phyloP scores from a whole-genome alignment of 352 stramenopile genomes.

The Pythium vanterpoolii region DNA sequence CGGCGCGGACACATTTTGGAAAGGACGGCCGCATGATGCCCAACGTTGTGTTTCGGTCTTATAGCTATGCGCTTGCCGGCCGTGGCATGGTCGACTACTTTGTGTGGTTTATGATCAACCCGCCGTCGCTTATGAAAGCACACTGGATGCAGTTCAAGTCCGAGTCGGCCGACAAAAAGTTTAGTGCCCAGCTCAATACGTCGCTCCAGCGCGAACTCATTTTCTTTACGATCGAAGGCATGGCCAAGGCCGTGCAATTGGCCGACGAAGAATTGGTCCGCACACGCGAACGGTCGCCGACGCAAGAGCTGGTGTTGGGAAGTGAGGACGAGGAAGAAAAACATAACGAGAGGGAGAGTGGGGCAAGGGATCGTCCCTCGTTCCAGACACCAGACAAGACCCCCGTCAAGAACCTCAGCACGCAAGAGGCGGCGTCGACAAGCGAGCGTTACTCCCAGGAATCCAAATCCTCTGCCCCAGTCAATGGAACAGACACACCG shows the following conservation, averaged over 20 bases:
- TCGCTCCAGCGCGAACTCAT: constrained; percentile 86
- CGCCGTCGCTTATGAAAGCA: constrained; percentile 40
- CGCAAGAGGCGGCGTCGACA: neutral
- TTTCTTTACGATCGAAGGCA: constrained; percentile 88
- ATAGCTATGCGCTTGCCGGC: constrained; percentile 62
- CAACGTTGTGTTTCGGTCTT: constrained; percentile 60
- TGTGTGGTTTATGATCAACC: constrained; percentile 87
- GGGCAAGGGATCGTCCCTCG: neutral
- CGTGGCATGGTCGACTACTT: constrained; percentile 75
- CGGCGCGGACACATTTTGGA: constrained; percentile 44
- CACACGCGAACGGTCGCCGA: constrained; percentile 42
- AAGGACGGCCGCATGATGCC: constrained; percentile 33
- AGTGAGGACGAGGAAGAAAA: constrained; percentile 15
- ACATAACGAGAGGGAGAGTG: constrained; percentile 1
- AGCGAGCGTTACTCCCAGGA: neutral
- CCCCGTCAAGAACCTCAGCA: constrained; percentile 18
- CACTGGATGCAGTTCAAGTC: constrained; percentile 75
- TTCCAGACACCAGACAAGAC: constrained; percentile 11
- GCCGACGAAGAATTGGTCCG: constrained; percentile 61
- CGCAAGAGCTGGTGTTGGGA: constrained; percentile 37
- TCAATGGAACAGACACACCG: no score
- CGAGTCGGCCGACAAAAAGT: constrained; percentile 80
- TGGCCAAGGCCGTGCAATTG: constrained; percentile 71
- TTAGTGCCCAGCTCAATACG: constrained; percentile 85
- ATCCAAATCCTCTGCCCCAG: neutral